Evolutionary conservation across 2,329 filamentous ascomycete genomes (phyloP).

Genomic region (Paraphoma sp.): DNA sequence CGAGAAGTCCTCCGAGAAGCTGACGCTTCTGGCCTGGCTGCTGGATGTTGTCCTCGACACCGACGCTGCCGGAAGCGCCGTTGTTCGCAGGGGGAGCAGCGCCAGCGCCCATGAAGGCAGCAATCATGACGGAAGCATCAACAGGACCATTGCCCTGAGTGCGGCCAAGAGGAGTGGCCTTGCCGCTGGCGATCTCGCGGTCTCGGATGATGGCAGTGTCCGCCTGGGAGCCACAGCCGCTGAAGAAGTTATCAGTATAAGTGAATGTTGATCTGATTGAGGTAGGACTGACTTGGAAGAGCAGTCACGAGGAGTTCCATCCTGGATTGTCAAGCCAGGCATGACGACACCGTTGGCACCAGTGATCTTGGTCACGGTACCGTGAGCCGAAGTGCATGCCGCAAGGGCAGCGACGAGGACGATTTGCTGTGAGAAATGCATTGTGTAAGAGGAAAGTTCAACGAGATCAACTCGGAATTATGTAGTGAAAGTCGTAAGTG

Average conservation of each 20-base stretch:
- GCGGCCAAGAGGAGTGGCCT: constrained; percentile 66
- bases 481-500: not conserved
- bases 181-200: constrained; percentile 61
- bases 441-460: constrained; percentile 14
- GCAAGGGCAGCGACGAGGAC: constrained; percentile 32
- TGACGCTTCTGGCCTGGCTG: constrained; percentile 37
- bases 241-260: constrained; percentile 21
- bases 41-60: constrained; percentile 42
- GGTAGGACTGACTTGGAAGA: constrained; percentile 49
- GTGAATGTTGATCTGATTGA: not conserved
- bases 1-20: constrained; percentile 41
- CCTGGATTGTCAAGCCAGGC: constrained; percentile 67
- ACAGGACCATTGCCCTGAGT: constrained; percentile 68
- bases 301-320: constrained; percentile 74
- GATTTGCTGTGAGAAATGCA: constrained; percentile 36
- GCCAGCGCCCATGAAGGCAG: constrained; percentile 62
- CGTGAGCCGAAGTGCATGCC: constrained; percentile 62
- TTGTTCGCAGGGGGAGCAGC: constrained; percentile 38
- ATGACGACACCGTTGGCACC: constrained; percentile 69
- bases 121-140: constrained; percentile 64
- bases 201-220: constrained; percentile 73
- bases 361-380: constrained; percentile 62
- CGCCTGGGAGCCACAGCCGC: constrained; percentile 67
- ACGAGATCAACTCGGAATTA: constrained; percentile 25
- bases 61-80: constrained; percentile 36